Evolutionary conservation across 2,329 filamentous ascomycete species (phyloP), one percentile per base, ranked within the genome.

Genomic region (Paracamarosporium sp.): DNA sequence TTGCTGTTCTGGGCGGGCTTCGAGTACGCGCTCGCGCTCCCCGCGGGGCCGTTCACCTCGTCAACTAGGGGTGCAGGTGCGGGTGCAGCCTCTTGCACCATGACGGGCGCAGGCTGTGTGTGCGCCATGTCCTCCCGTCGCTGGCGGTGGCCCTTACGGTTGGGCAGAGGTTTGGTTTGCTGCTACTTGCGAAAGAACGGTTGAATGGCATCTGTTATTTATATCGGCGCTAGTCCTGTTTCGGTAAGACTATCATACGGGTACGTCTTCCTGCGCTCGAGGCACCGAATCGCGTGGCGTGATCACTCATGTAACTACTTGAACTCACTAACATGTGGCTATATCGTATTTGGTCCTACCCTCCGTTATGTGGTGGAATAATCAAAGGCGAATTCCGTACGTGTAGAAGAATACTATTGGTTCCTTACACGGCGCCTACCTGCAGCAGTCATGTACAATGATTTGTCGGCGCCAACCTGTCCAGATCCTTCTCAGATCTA

Each of bases 81-180:
- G 24, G 66, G 51, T 40, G 50, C 65, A 44, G 62, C 47, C 4
- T 73, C 68, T 28, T 72, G 65, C 45, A 68, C 69, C 60, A 64
- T 69, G 57, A 69, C 67, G 44, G 70, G 64, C 31, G 65, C 71
- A 50, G 68, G 56, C 56, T 58, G 55, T 62, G 64, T 56, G 53
- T 71, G 60, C 51, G 67, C 60, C 61, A 71, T 67, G 70, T 72
- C 72, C 55, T 31, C 57, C 61, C 60, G 57, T 41, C 56, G 58
- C 59, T 24, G 20, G 54, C 33, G 54, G 57, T 57, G 61, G 51
- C 36, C 56, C 47, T 38, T 50, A 54, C 48, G 46, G 40, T 48
- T 50, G 50, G 20, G 46, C 46, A 36, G 51, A 20, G 35, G 38
- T 55, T 56, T 60, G 50, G 61, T 53, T 50, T 53, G 58, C 56